These are phyloP conservation scores for Malus hybrid DNA, from an alignment of 331 rosid species.

Conservation along the genomic window DNA sequence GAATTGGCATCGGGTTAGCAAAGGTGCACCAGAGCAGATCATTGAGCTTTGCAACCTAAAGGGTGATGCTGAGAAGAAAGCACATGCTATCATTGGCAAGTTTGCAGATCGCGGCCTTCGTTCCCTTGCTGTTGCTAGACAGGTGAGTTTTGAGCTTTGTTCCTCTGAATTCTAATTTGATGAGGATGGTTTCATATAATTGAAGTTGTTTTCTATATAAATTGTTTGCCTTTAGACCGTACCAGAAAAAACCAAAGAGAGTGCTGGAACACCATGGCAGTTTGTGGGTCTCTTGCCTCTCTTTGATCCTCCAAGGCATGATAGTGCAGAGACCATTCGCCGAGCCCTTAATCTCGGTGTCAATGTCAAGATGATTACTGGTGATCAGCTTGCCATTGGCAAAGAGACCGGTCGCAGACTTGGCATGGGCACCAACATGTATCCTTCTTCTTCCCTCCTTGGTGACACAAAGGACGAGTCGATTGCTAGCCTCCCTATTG, in stretches of 20 bases:
- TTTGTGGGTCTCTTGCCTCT: constrained; percentile 89
- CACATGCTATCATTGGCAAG: constrained; percentile 66
- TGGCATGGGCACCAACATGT: constrained; percentile 99
- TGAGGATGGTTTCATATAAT: neutral
- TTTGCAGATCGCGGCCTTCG: constrained; percentile 95
- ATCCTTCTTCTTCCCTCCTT: constrained; percentile 93
- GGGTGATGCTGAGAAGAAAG: constrained; percentile 47
- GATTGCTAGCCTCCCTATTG: constrained; percentile 52
- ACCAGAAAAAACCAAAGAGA: constrained; percentile 62
- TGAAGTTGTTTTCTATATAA: neutral
- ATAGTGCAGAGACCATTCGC: constrained; percentile 86
- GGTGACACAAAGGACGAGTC: constrained; percentile 64
- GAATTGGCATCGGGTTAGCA: constrained; percentile 80
- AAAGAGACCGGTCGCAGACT: constrained; percentile 93
- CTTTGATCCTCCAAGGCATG: constrained; percentile 95
- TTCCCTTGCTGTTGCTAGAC: constrained; percentile 65
- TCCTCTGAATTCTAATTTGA: neutral
- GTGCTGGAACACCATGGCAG: constrained; percentile 69
- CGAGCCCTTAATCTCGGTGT: constrained; percentile 83
- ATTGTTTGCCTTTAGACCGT: constrained; percentile 35
- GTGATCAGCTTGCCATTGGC: constrained; percentile 89
- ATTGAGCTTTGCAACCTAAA: constrained; percentile 68
- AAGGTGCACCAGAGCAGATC: constrained; percentile 98
- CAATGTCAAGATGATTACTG: constrained; percentile 92
- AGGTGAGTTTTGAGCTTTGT: constrained; percentile 24